Evolutionary conservation across 2,329 filamentous ascomycete genomes (phyloP).

Genomic region (Pseudophaeomoniella oleicola): DNA sequence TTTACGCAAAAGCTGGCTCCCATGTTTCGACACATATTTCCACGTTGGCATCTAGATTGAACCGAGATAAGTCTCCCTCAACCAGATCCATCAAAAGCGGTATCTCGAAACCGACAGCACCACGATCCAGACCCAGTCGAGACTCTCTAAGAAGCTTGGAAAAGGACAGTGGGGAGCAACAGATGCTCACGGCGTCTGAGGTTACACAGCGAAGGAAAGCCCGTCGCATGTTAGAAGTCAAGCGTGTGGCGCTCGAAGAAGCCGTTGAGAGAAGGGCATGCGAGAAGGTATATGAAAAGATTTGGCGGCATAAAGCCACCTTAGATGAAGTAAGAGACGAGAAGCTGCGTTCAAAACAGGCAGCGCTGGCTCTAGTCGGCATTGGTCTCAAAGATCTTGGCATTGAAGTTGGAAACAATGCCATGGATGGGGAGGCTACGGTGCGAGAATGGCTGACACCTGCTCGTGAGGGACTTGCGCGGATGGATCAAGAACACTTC

Average conservation of each 20-base stretch:
- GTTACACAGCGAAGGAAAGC: conserved; percentile 66
- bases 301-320: conserved; percentile 82
- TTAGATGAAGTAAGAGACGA: conserved; percentile 92
- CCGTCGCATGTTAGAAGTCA: conserved; percentile 62
- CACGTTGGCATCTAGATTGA: conserved; percentile 59
- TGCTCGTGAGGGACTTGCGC: conserved; percentile 55
- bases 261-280: conserved; percentile 77
- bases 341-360: conserved; percentile 85
- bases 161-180: conserved; percentile 40
- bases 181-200: conserved; percentile 84
- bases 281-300: conserved; percentile 70
- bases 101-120: conserved; percentile 34
- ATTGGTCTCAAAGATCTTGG: conserved; percentile 79
- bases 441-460: conserved; percentile 58
- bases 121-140: conserved; percentile 5
- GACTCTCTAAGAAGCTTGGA: conserved; percentile 6
- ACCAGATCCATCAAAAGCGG: conserved; percentile 39
- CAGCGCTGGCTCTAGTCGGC: conserved; percentile 76
- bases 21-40: conserved; percentile 82
- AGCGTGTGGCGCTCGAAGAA: conserved; percentile 67
- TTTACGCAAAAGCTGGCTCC: conserved; percentile 66
- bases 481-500: conserved; percentile 77
- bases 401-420: conserved; percentile 52
- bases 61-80: conserved; percentile 47
- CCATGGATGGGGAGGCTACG: conserved; percentile 44